Conservation (phyloP, 2,329 filamentous ascomycete species). For the Rhynchosporium agropyri region DNA sequence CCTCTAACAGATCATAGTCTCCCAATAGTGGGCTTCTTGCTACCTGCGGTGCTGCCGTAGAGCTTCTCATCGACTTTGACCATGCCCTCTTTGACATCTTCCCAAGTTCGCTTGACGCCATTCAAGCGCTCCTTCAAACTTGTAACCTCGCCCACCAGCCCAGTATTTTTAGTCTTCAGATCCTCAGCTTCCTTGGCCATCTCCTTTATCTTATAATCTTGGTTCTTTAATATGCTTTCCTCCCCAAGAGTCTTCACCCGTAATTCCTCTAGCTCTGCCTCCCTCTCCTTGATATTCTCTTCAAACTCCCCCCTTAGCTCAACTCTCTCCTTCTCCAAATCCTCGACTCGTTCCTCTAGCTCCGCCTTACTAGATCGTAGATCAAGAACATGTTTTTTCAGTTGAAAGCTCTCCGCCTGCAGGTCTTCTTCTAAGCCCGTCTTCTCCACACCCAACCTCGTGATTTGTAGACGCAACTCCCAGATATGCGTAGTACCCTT, state of each 20-base stretch:
- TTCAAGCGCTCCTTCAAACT: neutral
- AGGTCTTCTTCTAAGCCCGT: neutral
- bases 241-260: neutral
- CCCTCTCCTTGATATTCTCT: neutral
- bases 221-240: neutral
- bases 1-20: neutral
- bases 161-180: neutral
- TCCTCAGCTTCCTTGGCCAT: neutral
- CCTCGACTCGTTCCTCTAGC: neutral
- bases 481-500: neutral
- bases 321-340: neutral
- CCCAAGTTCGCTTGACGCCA: neutral
- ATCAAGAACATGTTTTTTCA: conserved; percentile 4
- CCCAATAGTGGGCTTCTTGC: neutral
- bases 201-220: neutral
- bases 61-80: neutral
- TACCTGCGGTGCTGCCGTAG: neutral
- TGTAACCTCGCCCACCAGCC: neutral
- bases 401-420: neutral
- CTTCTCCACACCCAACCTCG: neutral
- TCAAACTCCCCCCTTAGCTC: neutral
- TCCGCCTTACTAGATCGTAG: neutral
- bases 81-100: neutral
- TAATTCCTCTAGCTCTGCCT: neutral
- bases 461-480: neutral